phyloP scores from a whole-genome alignment of 2,329 filamentous ascomycete genomes.

The Pseudocercospora pini-densiflorae region DNA sequence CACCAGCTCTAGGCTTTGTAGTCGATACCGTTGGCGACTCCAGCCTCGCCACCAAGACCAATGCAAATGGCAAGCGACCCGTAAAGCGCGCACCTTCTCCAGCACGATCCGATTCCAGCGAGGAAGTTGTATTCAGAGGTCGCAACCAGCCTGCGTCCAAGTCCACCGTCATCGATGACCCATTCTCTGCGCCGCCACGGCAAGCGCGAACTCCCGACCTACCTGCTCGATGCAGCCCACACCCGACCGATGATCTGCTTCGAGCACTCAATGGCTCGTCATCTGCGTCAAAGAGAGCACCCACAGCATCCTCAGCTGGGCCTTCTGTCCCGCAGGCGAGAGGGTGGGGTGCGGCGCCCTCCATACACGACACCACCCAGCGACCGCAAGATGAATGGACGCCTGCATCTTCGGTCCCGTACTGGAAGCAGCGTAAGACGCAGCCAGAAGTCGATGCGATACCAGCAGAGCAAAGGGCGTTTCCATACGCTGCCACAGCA shows the following conservation, averaged over 20 bases:
- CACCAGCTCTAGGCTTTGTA: constrained; percentile 33
- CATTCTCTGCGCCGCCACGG: constrained; percentile 22
- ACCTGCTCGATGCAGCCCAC: constrained; percentile 27
- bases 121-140: constrained; percentile 72
- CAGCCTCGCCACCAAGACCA: constrained; percentile 23
- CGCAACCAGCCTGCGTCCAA: constrained; percentile 40
- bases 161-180: constrained; percentile 35
- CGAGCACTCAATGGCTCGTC: constrained; percentile 23
- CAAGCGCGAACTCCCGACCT: constrained; percentile 36
- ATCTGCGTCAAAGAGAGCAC: background rate
- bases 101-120: constrained; percentile 64
- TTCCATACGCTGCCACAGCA: constrained; percentile 23
- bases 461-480: constrained; percentile 17
- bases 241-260: constrained; percentile 34
- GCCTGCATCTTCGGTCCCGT: constrained; percentile 32
- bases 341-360: constrained; percentile 31
- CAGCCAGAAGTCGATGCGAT: constrained; percentile 31
- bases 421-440: constrained; percentile 33
- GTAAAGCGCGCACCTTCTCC: constrained; percentile 46
- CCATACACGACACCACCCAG: constrained; percentile 23
- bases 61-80: constrained; percentile 26
- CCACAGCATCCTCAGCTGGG: background rate
- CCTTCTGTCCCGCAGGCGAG: background rate
- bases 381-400: constrained; percentile 28
- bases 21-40: constrained; percentile 41